Conservation (phyloP, 768 basidiomycete species). For the Agrocybe chaxingu region DNA sequence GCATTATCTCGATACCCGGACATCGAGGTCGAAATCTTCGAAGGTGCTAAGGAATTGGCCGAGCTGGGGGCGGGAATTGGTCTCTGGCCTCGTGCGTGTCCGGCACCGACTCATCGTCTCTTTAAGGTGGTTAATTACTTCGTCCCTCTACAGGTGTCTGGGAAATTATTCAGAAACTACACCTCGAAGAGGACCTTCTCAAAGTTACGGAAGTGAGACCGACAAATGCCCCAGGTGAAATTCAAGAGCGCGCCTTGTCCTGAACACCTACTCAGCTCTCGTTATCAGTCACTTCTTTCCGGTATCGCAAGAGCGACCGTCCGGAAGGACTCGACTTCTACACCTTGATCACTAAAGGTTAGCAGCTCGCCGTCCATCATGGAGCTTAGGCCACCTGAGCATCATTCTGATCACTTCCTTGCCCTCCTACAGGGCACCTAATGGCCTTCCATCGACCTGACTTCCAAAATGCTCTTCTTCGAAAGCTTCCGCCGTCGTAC, state of each 20-base stretch:
- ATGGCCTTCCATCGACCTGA: slow-evolving; percentile 64
- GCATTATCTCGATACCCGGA: slow-evolving; percentile 47
- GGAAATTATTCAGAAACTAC: slow-evolving; percentile 43
- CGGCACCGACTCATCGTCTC: not conserved
- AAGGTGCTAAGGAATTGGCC: slow-evolving; percentile 44
- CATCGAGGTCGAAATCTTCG: slow-evolving; percentile 56
- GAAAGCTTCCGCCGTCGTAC: slow-evolving; percentile 42
- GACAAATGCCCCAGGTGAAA: slow-evolving; percentile 38
- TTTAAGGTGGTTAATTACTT: not conserved
- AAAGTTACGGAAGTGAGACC: slow-evolving; percentile 33
- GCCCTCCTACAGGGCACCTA: slow-evolving; percentile 36
- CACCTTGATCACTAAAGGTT: slow-evolving; percentile 56
- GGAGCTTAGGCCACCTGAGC: not conserved
- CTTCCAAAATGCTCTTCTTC: slow-evolving; percentile 58
- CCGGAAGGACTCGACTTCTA: slow-evolving; percentile 50
- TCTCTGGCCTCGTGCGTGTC: slow-evolving; percentile 41
- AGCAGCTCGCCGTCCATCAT: slow-evolving; percentile 9
- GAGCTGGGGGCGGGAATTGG: slow-evolving; percentile 66
- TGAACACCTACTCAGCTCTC: not conserved
- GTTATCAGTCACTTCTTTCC: slow-evolving; percentile 44
- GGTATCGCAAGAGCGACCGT: slow-evolving; percentile 62
- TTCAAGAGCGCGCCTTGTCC: not conserved
- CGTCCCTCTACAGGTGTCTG: slow-evolving; percentile 36
- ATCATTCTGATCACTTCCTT: not conserved
- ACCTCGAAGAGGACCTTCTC: slow-evolving; percentile 44